A percentile compares a stretch with the other conserved stretches of the same genome.
Conservation (phyloP, 2,329 filamentous ascomycete genomes). For the Cercospora nicotianae region DNA sequence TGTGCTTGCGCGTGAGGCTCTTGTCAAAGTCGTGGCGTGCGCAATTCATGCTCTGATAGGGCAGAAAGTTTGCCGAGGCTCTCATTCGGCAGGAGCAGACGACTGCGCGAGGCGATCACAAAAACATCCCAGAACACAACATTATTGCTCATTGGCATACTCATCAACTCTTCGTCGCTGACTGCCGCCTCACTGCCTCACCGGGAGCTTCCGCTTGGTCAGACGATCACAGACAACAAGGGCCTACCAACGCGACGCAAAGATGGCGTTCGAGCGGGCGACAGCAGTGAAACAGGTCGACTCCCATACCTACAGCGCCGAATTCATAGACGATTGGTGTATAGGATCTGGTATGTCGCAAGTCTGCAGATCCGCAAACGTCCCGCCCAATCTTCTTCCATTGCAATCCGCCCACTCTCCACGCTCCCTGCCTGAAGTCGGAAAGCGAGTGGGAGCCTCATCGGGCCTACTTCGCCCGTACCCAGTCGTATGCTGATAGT, state of each 20-base stretch:
- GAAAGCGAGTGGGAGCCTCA: neutral
- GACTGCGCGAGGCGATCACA: neutral
- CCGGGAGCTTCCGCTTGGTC: neutral
- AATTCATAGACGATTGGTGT: conserved; percentile 61
- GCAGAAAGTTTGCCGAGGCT: conserved; percentile 1
- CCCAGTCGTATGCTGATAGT: conserved; percentile 5
- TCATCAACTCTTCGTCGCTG: neutral
- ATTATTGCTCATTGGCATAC: neutral
- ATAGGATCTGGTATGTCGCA: conserved; percentile 59
- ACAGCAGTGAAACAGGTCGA: conserved; percentile 51
- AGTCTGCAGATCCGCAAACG: neutral
- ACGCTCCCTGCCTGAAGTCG: conserved; percentile 3
- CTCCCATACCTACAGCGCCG: conserved; percentile 59
- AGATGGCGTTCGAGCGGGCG: conserved; percentile 40
- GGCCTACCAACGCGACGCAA: neutral
- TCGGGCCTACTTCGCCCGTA: conserved; percentile 15
- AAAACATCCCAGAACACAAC: neutral
- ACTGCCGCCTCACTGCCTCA: neutral
- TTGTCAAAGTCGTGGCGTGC: neutral
- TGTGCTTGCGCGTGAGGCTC: neutral
- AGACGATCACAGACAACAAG: neutral
- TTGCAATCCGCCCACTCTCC: conserved; percentile 13
- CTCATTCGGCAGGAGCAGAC: neutral
- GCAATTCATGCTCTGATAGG: neutral
- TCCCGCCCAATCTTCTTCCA: conserved; percentile 14